A percentile compares a stretch with the other conserved stretches of the same genome.
Conservation (phyloP, 2,329 filamentous ascomycete genomes). For the Penicillium sp. region DNA sequence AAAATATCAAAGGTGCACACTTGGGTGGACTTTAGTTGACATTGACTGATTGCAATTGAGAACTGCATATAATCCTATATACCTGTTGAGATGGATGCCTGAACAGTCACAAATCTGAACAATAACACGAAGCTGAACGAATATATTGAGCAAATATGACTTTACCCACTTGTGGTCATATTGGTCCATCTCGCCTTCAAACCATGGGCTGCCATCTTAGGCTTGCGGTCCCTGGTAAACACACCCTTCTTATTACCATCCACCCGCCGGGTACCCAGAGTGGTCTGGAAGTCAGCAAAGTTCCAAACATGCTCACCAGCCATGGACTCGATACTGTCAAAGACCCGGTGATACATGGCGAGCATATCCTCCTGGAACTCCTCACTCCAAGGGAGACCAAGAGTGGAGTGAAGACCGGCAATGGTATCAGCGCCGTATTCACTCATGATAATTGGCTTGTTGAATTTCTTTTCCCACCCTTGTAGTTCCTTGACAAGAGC, state of each 20-base stretch:
- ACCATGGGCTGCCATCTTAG: conserved; percentile 3
- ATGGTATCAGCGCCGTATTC: conserved; percentile 34
- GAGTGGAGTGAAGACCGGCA: conserved; percentile 29
- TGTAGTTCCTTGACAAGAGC: conserved; percentile 25
- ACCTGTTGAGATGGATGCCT: not conserved
- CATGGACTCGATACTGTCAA: conserved; percentile 28
- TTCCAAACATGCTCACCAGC: conserved; percentile 27
- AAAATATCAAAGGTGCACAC: not conserved
- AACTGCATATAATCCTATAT: not conserved
- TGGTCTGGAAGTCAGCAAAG: conserved; percentile 11
- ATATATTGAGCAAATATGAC: not conserved
- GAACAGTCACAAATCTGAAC: not conserved
- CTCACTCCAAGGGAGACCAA: conserved; percentile 30
- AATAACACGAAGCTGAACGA: not conserved
- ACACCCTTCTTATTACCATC: conserved; percentile 8
- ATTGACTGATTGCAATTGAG: not conserved
- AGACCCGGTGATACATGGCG: conserved; percentile 33
- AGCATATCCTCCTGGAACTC: conserved; percentile 30
- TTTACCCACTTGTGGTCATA: not conserved
- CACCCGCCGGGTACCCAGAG: not conserved
- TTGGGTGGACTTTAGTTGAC: too few species aligned
- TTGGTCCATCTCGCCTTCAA: conserved; percentile 1
- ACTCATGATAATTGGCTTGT: conserved; percentile 32
- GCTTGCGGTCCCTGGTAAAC: conserved; percentile 3
- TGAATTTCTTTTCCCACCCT: conserved; percentile 26